phyloP scores from a whole-genome alignment of 2,329 filamentous ascomycete genomes.

The Fusarium denticulatum region DNA sequence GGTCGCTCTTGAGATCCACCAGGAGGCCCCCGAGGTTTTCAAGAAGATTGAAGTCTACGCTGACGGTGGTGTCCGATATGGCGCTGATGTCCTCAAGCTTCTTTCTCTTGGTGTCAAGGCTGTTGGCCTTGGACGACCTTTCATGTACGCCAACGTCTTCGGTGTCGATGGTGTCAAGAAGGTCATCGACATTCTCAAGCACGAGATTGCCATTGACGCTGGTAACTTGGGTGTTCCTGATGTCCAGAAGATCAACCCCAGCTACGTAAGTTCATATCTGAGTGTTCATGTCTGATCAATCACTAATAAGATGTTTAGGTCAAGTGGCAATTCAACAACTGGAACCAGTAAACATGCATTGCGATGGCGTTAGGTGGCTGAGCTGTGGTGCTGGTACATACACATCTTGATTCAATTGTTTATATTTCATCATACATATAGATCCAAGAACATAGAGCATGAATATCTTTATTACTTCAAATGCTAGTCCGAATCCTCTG shows the following conservation, averaged over 20 bases:
- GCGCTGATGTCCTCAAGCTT: constrained; percentile 55
- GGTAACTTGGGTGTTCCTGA: constrained; percentile 55
- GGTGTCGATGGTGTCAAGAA: constrained; percentile 59
- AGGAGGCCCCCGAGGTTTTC: constrained; percentile 51
- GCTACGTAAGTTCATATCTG: constrained; percentile 33
- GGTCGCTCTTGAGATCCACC: constrained; percentile 52
- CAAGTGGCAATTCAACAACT: constrained; percentile 42
- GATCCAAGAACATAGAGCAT: constrained; percentile 4
- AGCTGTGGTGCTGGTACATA: constrained; percentile 31
- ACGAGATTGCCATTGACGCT: constrained; percentile 58
- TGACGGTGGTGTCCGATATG: constrained; percentile 57
- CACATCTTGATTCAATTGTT: constrained; percentile 26
- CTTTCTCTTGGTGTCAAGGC: constrained; percentile 56
- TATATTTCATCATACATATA: constrained; percentile 23
- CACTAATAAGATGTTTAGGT: constrained; percentile 20
- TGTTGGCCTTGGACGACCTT: constrained; percentile 59
- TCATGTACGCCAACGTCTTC: constrained; percentile 64
- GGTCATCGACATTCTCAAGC: constrained; percentile 57
- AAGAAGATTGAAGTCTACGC: constrained; percentile 52
- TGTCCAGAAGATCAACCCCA: constrained; percentile 48
- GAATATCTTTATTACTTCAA: background rate
- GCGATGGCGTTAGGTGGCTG: background rate
- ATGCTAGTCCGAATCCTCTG: background rate
- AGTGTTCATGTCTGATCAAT: background rate
- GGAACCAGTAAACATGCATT: constrained; percentile 32